Base-by-base conservation (phyloP, 306 rosid genomes). In the Dicorynia guianensis region DNA sequence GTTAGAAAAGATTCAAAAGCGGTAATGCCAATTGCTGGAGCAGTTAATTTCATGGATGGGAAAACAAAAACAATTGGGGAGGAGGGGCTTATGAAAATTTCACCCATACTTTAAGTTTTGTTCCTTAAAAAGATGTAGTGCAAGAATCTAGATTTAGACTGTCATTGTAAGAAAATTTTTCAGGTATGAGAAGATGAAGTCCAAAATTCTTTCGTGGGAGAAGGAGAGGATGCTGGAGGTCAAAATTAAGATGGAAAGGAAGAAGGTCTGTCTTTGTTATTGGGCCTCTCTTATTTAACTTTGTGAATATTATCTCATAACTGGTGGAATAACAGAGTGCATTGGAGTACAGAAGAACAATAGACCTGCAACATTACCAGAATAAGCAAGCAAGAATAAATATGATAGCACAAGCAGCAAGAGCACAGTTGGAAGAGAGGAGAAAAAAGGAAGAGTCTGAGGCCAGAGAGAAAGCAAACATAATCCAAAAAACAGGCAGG, bases 101-200 rank as follows among this genome's bases (percentile, higher is more conserved):
- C 34, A 11, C 11, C 49, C 53, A 33, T 42, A 15, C 38, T 42
- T 5, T 54, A 63, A 18, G 18, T 7, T 64, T 7, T 64, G 36
- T 48, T 54, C 44, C 20, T 66, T 68, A 42, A 65, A 80, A 25
- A 44, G n/a, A 39, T n/a, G 46, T 34, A 52, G 65, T 9, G 33
- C 36, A 30, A 38, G 36, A 40, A 56, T 54, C 55, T 57, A 54
- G 43, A 56, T 49, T 54, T 62, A 52, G 25, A 78, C 50, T 79
- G 44, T 60, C 18, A 49, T 19, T 78, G 53, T 7, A 44, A 74
- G 62, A 7, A 39, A 62, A 63, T 5, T 52, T 84, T 82, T 69
- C 86, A 92, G 96, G 89, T 86, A 83, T 63, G 87, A 80, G 69
- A 83, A 82, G 71, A 67, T 73, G 9, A 86, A 79, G 82, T 79